Conservation (phyloP, 768 basidiomycete species). For the Kockovaella imperatae region DNA sequence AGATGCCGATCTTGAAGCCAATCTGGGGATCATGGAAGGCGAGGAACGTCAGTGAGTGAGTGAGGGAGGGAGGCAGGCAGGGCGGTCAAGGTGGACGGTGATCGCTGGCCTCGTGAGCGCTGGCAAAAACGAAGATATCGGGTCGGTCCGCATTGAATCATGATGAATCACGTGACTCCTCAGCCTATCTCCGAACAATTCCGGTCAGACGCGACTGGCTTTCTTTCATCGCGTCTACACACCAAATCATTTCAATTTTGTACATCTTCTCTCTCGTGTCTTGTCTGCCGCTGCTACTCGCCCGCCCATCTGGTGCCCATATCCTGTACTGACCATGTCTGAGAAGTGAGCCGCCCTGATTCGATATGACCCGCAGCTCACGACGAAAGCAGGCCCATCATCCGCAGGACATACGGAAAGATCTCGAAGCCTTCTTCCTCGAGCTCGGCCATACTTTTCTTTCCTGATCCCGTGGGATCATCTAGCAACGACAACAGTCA, state of each 20-base stretch:
- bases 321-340: not conserved
- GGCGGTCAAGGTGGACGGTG: slow-evolving; percentile 2
- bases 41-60: slow-evolving; percentile 1
- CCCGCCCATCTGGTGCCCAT: not conserved
- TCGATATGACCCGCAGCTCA: not conserved
- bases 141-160: no score
- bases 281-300: not conserved
- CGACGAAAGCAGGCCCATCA: slow-evolving; percentile 13
- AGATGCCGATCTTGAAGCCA: slow-evolving; percentile 25
- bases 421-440: slow-evolving; percentile 4
- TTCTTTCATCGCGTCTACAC: no score
- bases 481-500: no score
- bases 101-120: no score
- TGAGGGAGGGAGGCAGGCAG: not conserved
- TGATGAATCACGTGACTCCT: not conserved
- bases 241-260: no score
- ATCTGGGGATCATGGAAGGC: slow-evolving; percentile 18
- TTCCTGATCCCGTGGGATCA: not conserved
- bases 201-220: slow-evolving; percentile 2
- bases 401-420: slow-evolving; percentile 26
- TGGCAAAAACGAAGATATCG: no score
- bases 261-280: not conserved
- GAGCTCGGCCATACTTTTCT: no score
- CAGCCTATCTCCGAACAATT: no score
- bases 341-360: not conserved